Conservation (phyloP, 2,329 filamentous ascomycete species). For the Aspergillus fructus region DNA sequence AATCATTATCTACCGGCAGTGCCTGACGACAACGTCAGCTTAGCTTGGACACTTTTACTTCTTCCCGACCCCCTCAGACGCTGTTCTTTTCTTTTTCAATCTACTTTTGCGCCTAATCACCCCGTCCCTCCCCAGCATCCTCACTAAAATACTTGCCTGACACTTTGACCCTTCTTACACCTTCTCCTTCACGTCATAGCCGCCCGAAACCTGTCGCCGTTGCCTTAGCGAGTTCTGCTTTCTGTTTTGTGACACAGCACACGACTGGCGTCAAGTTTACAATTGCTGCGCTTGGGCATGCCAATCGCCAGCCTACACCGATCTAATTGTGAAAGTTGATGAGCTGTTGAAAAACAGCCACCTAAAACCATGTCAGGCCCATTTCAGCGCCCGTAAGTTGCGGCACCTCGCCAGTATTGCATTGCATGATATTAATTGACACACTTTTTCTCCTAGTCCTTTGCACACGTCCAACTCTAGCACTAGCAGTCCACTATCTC, state of each 20-base stretch:
- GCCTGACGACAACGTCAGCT: background rate
- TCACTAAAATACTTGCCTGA: background rate
- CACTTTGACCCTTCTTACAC: background rate
- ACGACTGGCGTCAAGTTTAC: background rate
- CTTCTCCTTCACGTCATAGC: constrained; percentile 4
- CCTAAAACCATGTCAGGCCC: constrained; percentile 28
- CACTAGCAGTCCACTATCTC: constrained; percentile 31
- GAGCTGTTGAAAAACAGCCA: constrained; percentile 4
- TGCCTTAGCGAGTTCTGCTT: background rate
- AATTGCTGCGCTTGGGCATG: constrained; percentile 7
- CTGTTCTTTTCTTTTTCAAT: background rate
- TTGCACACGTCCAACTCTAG: constrained; percentile 20
- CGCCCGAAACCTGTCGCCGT: constrained; percentile 6
- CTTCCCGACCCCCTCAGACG: background rate
- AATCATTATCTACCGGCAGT: background rate
- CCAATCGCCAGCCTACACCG: constrained; percentile 7
- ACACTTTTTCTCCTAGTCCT: constrained; percentile 3
- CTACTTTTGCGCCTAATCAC: background rate
- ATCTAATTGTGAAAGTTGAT: constrained; percentile 2
- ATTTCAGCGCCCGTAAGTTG: constrained; percentile 24
- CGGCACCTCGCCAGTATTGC: constrained; percentile 10
- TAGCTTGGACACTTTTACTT: background rate
- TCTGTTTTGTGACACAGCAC: background rate
- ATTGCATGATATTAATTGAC: background rate
- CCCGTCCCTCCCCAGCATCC: background rate